These are phyloP conservation scores for Hygrocybe coccinea DNA, from an alignment of 768 basidiomycete species.

Conservation along the genomic window DNA sequence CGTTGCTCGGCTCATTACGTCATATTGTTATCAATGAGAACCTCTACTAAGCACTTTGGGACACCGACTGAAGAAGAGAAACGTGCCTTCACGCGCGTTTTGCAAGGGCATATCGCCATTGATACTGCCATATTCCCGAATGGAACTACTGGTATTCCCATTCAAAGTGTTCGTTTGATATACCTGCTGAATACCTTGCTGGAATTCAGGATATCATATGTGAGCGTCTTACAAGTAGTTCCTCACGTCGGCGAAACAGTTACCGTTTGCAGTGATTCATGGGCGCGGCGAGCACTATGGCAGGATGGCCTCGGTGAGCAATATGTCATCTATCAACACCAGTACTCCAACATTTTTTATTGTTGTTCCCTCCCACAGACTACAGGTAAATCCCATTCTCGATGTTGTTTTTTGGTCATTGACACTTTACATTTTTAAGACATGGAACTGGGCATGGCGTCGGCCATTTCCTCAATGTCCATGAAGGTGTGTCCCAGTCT, in stretches of 20 bases:
- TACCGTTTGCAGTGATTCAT: conserved; percentile 56
- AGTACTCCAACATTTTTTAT: not conserved
- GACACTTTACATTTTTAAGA: conserved; percentile 32
- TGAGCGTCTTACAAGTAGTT: conserved; percentile 24
- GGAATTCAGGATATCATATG: conserved; percentile 50
- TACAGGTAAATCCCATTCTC: conserved; percentile 43
- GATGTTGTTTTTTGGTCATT: not conserved
- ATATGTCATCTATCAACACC: conserved; percentile 12
- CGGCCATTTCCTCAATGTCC: conserved; percentile 90
- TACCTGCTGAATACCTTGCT: not conserved
- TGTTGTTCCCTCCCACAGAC: conserved; percentile 37
- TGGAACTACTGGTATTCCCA: conserved; percentile 62
- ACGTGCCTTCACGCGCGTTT: conserved; percentile 84
- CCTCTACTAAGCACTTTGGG: conserved; percentile 72
- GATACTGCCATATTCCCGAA: conserved; percentile 80
- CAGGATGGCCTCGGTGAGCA: conserved; percentile 80
- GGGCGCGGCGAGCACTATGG: conserved; percentile 77
- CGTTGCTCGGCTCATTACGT: conserved; percentile 11
- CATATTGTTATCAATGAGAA: not conserved
- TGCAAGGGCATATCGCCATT: conserved; percentile 88
- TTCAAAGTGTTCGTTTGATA: not conserved
- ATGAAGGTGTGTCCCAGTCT: conserved; percentile 53
- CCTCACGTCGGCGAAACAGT: not conserved
- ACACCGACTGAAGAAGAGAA: conserved; percentile 77
- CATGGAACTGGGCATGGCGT: conserved; percentile 96